phyloP scores from a whole-genome alignment of 768 basidiomycete species.

The Pleurotus djamor region DNA sequence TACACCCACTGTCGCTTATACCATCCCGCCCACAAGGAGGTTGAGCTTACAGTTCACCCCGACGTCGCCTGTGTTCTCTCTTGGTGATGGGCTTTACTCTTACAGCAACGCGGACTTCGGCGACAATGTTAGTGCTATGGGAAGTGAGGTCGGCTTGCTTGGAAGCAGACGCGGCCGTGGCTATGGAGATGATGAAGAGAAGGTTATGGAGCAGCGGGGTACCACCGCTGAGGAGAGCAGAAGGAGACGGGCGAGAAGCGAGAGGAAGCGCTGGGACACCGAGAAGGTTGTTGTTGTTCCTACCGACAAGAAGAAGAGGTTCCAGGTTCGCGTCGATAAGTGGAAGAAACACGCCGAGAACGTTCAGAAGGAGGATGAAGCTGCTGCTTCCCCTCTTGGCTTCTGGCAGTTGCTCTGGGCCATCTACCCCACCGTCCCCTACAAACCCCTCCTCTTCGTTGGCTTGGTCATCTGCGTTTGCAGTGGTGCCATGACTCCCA shows the following conservation, averaged over 20 bases:
- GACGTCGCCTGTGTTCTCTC: slow-evolving; percentile 35
- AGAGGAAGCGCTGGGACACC: slow-evolving; percentile 21
- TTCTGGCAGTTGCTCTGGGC: slow-evolving; percentile 49
- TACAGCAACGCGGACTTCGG: not conserved
- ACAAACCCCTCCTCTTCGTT: slow-evolving; percentile 65
- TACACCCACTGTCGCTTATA: slow-evolving; percentile 22
- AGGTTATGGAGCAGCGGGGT: slow-evolving; percentile 36
- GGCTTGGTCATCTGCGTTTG: slow-evolving; percentile 69
- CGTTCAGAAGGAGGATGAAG: slow-evolving; percentile 9
- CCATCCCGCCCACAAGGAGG: slow-evolving; percentile 30
- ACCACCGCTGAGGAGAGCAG: slow-evolving; percentile 38
- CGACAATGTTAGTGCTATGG: slow-evolving; percentile 7
- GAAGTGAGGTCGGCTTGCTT: slow-evolving; percentile 1
- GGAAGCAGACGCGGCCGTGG: not conserved
- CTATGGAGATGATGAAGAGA: slow-evolving; percentile 11
- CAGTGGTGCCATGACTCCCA: slow-evolving; percentile 83
- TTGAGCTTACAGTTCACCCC: slow-evolving; percentile 71
- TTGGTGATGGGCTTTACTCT: slow-evolving; percentile 1
- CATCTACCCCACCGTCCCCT: slow-evolving; percentile 70
- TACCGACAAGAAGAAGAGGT: not conserved
- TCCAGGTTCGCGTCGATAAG: slow-evolving; percentile 1
- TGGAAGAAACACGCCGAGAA: not conserved
- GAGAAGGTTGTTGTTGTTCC: slow-evolving; percentile 12
- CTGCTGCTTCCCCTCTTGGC: slow-evolving; percentile 20
- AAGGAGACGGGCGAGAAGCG: slow-evolving; percentile 21